These are phyloP conservation scores for Botrytis medusae DNA, from an alignment of 2,329 filamentous ascomycete genomes.

Conservation along the genomic window DNA sequence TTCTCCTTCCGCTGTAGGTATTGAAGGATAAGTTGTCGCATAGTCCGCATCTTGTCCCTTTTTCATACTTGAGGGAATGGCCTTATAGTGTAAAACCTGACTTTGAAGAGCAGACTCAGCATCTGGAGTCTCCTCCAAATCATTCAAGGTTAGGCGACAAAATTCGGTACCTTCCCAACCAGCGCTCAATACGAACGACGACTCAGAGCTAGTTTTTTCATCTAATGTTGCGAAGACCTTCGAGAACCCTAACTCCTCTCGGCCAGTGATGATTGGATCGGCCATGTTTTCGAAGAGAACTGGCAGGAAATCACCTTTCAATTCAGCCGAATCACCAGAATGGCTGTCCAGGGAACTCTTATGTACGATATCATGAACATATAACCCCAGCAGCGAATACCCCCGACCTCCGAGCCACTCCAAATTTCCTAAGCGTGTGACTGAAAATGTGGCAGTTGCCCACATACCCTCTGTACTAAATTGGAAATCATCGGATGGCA, in stretches of 20 bases:
- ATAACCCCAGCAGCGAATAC: slow-evolving; percentile 58
- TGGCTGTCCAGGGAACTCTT: background rate
- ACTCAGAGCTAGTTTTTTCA: slow-evolving; percentile 2
- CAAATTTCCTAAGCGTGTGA: slow-evolving; percentile 50
- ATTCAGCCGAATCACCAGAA: background rate
- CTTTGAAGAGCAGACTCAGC: background rate
- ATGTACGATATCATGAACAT: slow-evolving; percentile 61
- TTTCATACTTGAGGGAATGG: background rate
- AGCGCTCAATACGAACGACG: slow-evolving; percentile 25
- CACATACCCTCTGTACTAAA: slow-evolving; percentile 35
- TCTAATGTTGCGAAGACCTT: slow-evolving; percentile 45
- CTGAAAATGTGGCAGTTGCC: slow-evolving; percentile 42
- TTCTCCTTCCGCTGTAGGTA: slow-evolving; percentile 9
- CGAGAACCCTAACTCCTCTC: slow-evolving; percentile 57
- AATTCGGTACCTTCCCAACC: slow-evolving; percentile 30
- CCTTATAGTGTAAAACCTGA: background rate
- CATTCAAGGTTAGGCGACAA: slow-evolving; percentile 23
- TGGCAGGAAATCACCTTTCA: slow-evolving; percentile 52
- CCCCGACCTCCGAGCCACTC: slow-evolving; percentile 61
- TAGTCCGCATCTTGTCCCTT: background rate
- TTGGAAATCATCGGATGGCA: slow-evolving; percentile 38
- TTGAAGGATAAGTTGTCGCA: background rate
- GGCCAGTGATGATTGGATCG: slow-evolving; percentile 57
- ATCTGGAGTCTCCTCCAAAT: slow-evolving; percentile 5
- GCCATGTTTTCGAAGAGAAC: slow-evolving; percentile 55